Evolutionary conservation across 108 stramenopile species (phyloP), one percentile per base, ranked within the genome.

Genomic region (Skeletonema costatum): DNA sequence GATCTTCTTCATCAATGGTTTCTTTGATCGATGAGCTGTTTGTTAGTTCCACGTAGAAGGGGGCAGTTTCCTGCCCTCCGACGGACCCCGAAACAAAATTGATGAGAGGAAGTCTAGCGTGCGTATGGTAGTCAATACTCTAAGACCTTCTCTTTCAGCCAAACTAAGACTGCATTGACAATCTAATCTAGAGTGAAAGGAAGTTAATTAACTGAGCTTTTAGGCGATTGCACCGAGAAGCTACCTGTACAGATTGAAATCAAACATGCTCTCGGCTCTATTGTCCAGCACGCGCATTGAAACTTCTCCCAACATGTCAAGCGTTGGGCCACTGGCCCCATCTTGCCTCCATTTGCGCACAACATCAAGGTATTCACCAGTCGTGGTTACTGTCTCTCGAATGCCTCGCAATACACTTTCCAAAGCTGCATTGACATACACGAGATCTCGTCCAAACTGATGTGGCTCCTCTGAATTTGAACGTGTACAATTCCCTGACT

Each of bases 401-500:
- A 60, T 53, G 30, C 68, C 72, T 31, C 66, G 16, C 17, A 80
- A 60, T 12, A 50, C 66, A 21, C 19, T 14, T 56, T 73, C 71
- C n/a, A 81, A 25, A 6, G 82, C 82, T 32, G 77, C 77, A 68
- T 83, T 83, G 3, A 83, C 51, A 67, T 83, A 83, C 4, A 78
- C 39, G 33, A 83, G 60, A 46, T 75, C 74, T 36, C 56, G n/a
- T 16, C 82, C 82, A 56, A 78, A 83, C 32, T 56, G 29, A 72
- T 75, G 66, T 1, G 69, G 48, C 5, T 83, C 74, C 38, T 66
- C 59, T 10, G 25, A 56, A 12, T 46, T 61, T 33, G 73, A 86
- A 38, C 68, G 79, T 64, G 46, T 75, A 38, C 41, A 90, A 68
- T 61, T 78, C 11, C 92, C 92, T n/a, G 81, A 74, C 2, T 64